A percentile compares a stretch with the other conserved stretches of the same genome.
phyloP scores from a whole-genome alignment of 257 asterid species.

The Salvia hispanica region DNA sequence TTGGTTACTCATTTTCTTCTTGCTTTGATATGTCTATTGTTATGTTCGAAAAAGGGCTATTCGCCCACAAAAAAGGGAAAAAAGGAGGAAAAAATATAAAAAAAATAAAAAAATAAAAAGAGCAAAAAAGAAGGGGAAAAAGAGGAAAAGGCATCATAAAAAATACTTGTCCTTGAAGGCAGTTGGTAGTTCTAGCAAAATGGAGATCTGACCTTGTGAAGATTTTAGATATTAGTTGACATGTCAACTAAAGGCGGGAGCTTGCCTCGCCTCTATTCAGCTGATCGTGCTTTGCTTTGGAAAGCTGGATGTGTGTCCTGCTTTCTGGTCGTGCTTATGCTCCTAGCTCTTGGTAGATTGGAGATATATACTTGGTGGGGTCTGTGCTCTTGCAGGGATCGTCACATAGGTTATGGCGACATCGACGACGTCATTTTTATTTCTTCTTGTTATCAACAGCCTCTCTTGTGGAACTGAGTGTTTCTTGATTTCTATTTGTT shows the following conservation, averaged over 20 bases:
- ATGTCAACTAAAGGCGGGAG: background rate
- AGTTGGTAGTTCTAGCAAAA: background rate
- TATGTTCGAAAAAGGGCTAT: background rate
- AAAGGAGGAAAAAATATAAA: background rate
- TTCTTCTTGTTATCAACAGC: background rate
- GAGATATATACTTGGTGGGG: background rate
- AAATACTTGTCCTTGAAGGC: conserved; percentile 1
- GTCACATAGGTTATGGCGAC: background rate
- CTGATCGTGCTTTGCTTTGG: conserved; percentile 3
- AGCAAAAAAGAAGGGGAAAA: background rate
- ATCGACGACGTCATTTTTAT: background rate
- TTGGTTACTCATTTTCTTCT: conserved; percentile 23
- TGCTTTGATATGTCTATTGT: conserved; percentile 4
- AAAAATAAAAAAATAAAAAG: background rate
- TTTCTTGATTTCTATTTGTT: conserved; percentile 12
- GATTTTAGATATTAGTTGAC: background rate
- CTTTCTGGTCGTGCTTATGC: background rate
- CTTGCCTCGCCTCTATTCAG: background rate
- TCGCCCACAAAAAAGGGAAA: background rate
- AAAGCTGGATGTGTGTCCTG: background rate
- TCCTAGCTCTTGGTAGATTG: background rate
- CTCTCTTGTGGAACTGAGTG: background rate
- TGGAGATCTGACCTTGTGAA: background rate
- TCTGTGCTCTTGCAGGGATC: background rate
- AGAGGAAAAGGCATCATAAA: background rate